A percentile compares a stretch with the other conserved stretches of the same genome.
These are phyloP conservation scores for Aspergillus carbonarius DNA, from an alignment of 2,329 filamentous ascomycete species.

Conservation along the genomic window DNA sequence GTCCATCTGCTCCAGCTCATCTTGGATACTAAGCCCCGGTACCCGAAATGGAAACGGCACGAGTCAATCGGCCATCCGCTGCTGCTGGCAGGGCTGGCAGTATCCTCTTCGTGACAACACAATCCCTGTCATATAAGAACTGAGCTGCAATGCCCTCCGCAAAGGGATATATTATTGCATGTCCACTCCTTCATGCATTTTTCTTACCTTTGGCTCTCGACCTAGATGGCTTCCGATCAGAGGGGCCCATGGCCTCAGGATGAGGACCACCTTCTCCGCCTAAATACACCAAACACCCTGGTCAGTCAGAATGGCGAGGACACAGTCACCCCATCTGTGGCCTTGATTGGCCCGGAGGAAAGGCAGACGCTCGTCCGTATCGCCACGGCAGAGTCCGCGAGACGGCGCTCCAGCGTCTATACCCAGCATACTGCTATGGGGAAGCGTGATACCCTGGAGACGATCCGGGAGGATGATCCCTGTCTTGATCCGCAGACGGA, in stretches of 20 bases:
- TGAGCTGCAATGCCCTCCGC: no score
- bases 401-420: constrained; percentile 8
- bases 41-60: no score
- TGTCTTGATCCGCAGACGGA: constrained; percentile 1
- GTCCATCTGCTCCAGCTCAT: no score
- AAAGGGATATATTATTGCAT: no score
- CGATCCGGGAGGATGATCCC: constrained; percentile 1
- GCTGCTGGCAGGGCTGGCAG: no score
- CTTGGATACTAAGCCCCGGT: no score
- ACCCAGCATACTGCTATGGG: not conserved
- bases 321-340: not conserved
- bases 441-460: not conserved
- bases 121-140: no score
- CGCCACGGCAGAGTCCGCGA: constrained; percentile 1
- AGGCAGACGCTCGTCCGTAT: constrained; percentile 4
- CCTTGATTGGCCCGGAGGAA: constrained; percentile 2
- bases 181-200: no score
- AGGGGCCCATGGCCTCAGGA: not conserved
- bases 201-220: no score
- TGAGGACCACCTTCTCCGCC: not conserved
- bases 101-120: no score
- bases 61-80: no score
- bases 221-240: not conserved
- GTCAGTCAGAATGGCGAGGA: not conserved
- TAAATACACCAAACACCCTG: not conserved